phyloP scores from a whole-genome alignment of 2,329 filamentous ascomycete species.

The Hypoxylon sp. region DNA sequence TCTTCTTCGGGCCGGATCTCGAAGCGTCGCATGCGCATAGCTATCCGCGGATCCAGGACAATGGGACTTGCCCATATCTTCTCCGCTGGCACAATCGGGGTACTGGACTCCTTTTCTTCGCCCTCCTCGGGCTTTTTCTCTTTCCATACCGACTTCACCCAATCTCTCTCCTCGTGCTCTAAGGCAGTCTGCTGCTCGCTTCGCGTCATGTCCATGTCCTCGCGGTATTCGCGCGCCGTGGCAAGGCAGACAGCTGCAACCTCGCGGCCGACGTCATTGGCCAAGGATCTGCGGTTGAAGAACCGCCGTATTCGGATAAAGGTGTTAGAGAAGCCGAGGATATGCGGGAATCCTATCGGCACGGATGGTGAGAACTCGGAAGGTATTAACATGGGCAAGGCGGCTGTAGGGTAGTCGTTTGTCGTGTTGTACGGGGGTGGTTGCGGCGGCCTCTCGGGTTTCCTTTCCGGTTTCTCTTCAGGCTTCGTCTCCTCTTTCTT shows the following conservation, averaged over 20 bases:
- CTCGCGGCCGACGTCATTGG: conserved; percentile 87
- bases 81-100: conserved; percentile 57
- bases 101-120: conserved; percentile 39
- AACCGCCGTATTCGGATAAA: conserved; percentile 88
- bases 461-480: conserved; percentile 60
- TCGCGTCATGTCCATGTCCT: conserved; percentile 52
- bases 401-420: conserved; percentile 75
- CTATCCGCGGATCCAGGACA: conserved; percentile 80
- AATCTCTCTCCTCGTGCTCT: conserved; percentile 79
- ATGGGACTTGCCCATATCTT: conserved; percentile 81
- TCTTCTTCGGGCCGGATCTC: conserved; percentile 77
- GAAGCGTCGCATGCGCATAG: conserved; percentile 83
- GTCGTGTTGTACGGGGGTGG: conserved; percentile 80
- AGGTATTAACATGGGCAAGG: conserved; percentile 74
- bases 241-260: conserved; percentile 86
- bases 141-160: conserved; percentile 83
- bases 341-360: conserved; percentile 83
- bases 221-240: conserved; percentile 63
- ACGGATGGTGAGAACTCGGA: conserved; percentile 77
- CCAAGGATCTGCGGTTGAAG: conserved; percentile 84
- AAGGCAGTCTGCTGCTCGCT: conserved; percentile 75
- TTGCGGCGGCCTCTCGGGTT: conserved; percentile 69
- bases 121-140: conserved; percentile 55
- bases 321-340: conserved; percentile 93
- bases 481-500: conserved; percentile 55